These are phyloP conservation scores for Juglanconis juglandina DNA, from an alignment of 2,329 filamentous ascomycete species.

Conservation along the genomic window DNA sequence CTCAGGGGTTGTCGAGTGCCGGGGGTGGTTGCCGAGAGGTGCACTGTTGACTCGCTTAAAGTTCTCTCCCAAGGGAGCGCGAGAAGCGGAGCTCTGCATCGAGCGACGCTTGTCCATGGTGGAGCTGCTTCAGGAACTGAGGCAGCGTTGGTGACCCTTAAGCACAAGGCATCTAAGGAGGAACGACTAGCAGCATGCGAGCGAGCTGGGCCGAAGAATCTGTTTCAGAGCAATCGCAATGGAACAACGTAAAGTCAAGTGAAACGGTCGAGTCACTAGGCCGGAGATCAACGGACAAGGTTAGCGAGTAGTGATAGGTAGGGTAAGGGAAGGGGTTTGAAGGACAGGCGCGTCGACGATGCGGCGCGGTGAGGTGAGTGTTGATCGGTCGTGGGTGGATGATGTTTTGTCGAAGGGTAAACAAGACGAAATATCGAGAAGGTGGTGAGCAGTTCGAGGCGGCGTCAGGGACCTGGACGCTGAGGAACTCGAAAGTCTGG, in stretches of 20 bases:
- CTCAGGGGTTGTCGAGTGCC: conserved; percentile 3
- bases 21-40: not conserved
- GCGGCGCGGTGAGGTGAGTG: not conserved
- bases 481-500: conserved; percentile 1
- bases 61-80: conserved; percentile 12
- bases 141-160: not conserved
- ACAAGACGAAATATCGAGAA: not conserved
- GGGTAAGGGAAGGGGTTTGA: not conserved
- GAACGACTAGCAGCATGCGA: not conserved
- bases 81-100: not conserved
- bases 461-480: not conserved
- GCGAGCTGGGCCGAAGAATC: not conserved
- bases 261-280: not conserved
- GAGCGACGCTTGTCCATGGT: conserved; percentile 12
- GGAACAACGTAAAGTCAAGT: not conserved
- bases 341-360: not conserved
- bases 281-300: not conserved
- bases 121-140: not conserved
- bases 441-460: not conserved
- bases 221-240: not conserved
- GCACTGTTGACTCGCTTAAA: conserved; percentile 12
- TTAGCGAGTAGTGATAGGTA: conserved; percentile 2
- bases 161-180: not conserved
- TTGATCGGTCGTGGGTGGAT: not conserved
- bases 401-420: conserved; percentile 1